Evolutionary conservation across 192 early-diverging fungal genomes (phyloP), one percentile per base, ranked within the genome.

Genomic region (Gamsiella multidivaricata): DNA sequence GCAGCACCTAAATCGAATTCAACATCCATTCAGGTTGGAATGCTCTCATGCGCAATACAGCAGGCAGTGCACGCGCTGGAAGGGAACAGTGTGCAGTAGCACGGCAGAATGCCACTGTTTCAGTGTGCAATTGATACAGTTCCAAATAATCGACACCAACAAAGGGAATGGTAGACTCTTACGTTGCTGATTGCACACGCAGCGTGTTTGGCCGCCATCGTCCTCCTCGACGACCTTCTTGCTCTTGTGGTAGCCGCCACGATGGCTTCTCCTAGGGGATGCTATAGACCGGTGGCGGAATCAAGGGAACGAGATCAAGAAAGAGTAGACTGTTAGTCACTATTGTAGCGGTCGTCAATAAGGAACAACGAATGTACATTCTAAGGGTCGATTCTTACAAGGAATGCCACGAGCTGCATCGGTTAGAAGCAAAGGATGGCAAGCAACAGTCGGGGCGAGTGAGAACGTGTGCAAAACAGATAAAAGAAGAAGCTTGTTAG

Each of bases 181-280:
- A 87, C 85, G 83, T 65, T 78, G 71, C 61, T 83, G 74, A 43
- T 82, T 81, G 50, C 85, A 87, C 36, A 87, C 71, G 54, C 85
- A 87, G 49, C 85, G 82, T 17, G 85, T 87, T 26, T 80, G 70
- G 14, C 83, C 84, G 29, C 69, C 84, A 62, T 87, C 85, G 51
- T 84, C 81, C 29, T 84, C 84, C 33, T 69, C 78, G 23, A 50
- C 65, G 17, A 39, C 55, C 29, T 59, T 78, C 46, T 51, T 78
- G 50, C 74, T 64, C 60, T 78, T 78, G 45, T 65, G 26, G 25
- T 55, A 60, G 47, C 65, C 74, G 45, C 61, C 61, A 31, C 74
- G 74, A 47, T 78, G 52, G 61, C 74, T 78, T 78, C 74, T 62
- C 60, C 66, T 54, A 15, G 74, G 74, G 39, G 74, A 78, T 50